phyloP scores from a whole-genome alignment of 768 basidiomycete genomes.

The Lactarius trivialis region DNA sequence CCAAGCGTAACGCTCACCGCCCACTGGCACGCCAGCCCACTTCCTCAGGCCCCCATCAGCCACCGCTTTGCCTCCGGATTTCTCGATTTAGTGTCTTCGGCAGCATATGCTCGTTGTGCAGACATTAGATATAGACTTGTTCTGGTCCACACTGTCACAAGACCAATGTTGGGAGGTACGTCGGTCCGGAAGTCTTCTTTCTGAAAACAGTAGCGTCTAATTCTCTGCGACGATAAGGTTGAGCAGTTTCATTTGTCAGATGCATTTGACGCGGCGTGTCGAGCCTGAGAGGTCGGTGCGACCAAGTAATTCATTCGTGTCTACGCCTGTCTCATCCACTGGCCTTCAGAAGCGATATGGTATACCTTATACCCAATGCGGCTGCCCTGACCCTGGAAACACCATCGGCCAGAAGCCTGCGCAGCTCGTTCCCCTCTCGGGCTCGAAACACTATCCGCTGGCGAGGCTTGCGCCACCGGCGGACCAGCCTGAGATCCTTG shows the following conservation, averaged over 20 bases:
- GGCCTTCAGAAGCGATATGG: slow-evolving; percentile 39
- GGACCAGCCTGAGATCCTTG: slow-evolving; percentile 34
- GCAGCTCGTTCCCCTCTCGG: slow-evolving; percentile 26
- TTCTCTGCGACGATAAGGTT: slow-evolving; percentile 39
- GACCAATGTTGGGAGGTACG: slow-evolving; percentile 37
- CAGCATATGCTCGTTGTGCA: slow-evolving; percentile 45
- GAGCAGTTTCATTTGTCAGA: slow-evolving; percentile 40
- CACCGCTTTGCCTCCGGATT: slow-evolving; percentile 42
- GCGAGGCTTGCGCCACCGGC: slow-evolving; percentile 30
- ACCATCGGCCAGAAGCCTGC: slow-evolving; percentile 39
- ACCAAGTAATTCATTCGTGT: neutral
- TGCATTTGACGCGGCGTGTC: slow-evolving; percentile 46
- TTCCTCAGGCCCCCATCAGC: too few relatives aligned
- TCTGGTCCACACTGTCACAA: slow-evolving; percentile 46
- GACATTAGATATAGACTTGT: slow-evolving; percentile 66
- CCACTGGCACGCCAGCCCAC: too few relatives aligned
- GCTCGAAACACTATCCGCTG: slow-evolving; percentile 21
- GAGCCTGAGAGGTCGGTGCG: slow-evolving; percentile 39
- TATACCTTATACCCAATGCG: slow-evolving; percentile 51
- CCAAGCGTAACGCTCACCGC: too few relatives aligned
- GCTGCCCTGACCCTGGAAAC: slow-evolving; percentile 46
- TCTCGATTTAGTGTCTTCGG: slow-evolving; percentile 47
- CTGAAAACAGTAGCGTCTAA: neutral
- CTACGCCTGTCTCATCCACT: neutral
- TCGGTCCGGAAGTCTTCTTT: slow-evolving; percentile 43